Conservation (phyloP, 2,329 filamentous ascomycete species). For the Venturia oleaginea region DNA sequence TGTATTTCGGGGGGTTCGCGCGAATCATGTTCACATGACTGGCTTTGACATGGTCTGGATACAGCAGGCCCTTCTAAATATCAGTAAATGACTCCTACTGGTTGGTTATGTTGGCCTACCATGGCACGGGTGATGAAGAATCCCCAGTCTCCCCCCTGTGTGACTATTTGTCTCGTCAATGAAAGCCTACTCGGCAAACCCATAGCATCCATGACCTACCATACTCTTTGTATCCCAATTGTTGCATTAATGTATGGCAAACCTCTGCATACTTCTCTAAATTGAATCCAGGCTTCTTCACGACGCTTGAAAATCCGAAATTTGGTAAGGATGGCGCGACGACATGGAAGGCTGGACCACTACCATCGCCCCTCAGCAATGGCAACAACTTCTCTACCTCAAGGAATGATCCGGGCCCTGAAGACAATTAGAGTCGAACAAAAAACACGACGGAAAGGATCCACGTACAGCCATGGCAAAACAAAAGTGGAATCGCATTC, state of each 20-base stretch:
- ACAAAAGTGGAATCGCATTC: slow-evolving; percentile 54
- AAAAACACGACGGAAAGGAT: neutral
- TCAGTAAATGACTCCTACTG: slow-evolving; percentile 24
- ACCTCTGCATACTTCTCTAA: slow-evolving; percentile 47
- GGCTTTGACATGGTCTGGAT: slow-evolving; percentile 48
- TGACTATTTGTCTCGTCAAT: slow-evolving; percentile 19
- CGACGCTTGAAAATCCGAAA: slow-evolving; percentile 44
- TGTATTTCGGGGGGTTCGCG: slow-evolving; percentile 37
- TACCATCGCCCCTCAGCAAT: slow-evolving; percentile 30
- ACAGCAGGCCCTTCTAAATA: slow-evolving; percentile 37
- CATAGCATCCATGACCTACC: slow-evolving; percentile 24
- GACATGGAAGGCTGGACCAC: slow-evolving; percentile 42
- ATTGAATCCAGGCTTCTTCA: slow-evolving; percentile 47
- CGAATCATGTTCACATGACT: slow-evolving; percentile 55
- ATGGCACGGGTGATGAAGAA: slow-evolving; percentile 52
- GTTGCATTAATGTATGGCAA: slow-evolving; percentile 58
- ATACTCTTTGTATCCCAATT: slow-evolving; percentile 56
- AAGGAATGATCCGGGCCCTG: slow-evolving; percentile 59
- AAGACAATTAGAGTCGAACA: neutral
- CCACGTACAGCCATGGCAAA: slow-evolving; percentile 52
- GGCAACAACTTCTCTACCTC: slow-evolving; percentile 55
- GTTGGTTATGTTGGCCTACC: slow-evolving; percentile 17
- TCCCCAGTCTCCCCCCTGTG: slow-evolving; percentile 64
- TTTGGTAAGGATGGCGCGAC: slow-evolving; percentile 48
- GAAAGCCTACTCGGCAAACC: neutral